Conservation (phyloP, 2,329 filamentous ascomycete species). For the Emmonsiellopsis sp. region DNA sequence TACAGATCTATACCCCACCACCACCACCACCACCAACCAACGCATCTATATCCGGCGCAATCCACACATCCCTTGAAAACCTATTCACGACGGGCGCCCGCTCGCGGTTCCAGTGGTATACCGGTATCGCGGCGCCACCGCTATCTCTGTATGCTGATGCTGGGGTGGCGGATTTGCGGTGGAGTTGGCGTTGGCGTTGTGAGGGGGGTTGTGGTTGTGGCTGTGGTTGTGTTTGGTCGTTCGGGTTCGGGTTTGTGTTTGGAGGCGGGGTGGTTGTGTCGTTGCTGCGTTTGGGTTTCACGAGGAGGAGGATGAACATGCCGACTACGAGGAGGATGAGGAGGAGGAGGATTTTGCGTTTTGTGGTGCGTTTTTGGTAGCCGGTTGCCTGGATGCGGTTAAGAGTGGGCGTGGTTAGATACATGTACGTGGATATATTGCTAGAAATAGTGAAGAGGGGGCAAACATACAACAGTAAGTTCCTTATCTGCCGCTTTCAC, state of each 20-base stretch:
- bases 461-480: constrained; percentile 56
- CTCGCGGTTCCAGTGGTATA: too few species aligned
- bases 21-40: too few species aligned
- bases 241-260: constrained; percentile 13
- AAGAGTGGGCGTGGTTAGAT: not conserved
- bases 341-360: constrained; percentile 88
- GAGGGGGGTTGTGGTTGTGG: constrained; percentile 11
- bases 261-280: constrained; percentile 14
- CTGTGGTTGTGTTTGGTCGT: constrained; percentile 10
- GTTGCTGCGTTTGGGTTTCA: constrained; percentile 59
- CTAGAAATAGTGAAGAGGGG: not conserved
- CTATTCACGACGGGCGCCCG: too few species aligned
- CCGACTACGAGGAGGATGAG: constrained; percentile 75
- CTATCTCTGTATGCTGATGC: not conserved
- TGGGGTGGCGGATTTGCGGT: not conserved
- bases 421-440: not conserved
- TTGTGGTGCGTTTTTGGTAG: constrained; percentile 81
- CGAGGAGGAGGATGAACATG: constrained; percentile 71
- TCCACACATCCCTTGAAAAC: too few species aligned
- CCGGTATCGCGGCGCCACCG: too few species aligned
- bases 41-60: too few species aligned
- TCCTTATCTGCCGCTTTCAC: constrained; percentile 92
- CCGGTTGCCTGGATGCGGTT: constrained; percentile 52
- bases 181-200: constrained; percentile 4
- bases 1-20: too few species aligned